These are phyloP conservation scores for Phytophthora pini DNA, from an alignment of 352 stramenopile genomes.

Conservation along the genomic window DNA sequence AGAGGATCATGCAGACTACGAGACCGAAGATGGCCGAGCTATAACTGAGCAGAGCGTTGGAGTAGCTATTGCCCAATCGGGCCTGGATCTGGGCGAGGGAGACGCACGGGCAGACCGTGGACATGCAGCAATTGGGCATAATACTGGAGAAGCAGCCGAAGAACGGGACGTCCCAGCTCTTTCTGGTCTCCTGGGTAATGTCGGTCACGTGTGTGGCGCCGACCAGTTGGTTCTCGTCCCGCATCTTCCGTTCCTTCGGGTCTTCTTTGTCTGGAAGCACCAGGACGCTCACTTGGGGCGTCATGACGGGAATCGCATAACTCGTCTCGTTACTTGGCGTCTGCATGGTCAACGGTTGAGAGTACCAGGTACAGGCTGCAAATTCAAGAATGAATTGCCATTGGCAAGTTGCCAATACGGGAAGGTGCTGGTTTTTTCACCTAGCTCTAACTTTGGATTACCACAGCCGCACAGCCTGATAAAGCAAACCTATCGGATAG, in stretches of 20 bases:
- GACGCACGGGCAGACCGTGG: constrained; percentile 47
- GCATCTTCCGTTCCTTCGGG: constrained; percentile 27
- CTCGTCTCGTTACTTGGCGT: constrained; percentile 29
- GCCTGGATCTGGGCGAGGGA: constrained; percentile 44
- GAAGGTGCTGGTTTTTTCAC: constrained; percentile 6
- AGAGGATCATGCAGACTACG: constrained; percentile 36
- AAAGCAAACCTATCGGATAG: constrained; percentile 3
- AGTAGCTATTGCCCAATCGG: constrained; percentile 40
- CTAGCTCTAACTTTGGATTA: constrained; percentile 4
- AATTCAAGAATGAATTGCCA: constrained; percentile 21
- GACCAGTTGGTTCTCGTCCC: constrained; percentile 6
- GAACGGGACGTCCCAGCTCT: constrained; percentile 40
- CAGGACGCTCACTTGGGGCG: constrained; percentile 23
- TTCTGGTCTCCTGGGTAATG: constrained; percentile 9
- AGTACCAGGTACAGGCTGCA: constrained; percentile 5
- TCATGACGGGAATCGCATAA: constrained; percentile 27
- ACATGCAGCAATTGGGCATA: constrained; percentile 54
- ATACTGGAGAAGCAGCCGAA: constrained; percentile 46
- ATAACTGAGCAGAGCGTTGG: constrained; percentile 30
- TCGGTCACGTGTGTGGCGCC: constrained; percentile 30
- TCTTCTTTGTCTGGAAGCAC: constrained; percentile 10
- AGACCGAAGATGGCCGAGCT: constrained; percentile 41
- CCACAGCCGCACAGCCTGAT: constrained; percentile 6
- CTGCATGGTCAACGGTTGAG: constrained; percentile 11
- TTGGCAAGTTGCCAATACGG: constrained; percentile 8